These are phyloP conservation scores for Metschnikowia proteae DNA, from an alignment of 805 yeast species.

Conservation along the genomic window DNA sequence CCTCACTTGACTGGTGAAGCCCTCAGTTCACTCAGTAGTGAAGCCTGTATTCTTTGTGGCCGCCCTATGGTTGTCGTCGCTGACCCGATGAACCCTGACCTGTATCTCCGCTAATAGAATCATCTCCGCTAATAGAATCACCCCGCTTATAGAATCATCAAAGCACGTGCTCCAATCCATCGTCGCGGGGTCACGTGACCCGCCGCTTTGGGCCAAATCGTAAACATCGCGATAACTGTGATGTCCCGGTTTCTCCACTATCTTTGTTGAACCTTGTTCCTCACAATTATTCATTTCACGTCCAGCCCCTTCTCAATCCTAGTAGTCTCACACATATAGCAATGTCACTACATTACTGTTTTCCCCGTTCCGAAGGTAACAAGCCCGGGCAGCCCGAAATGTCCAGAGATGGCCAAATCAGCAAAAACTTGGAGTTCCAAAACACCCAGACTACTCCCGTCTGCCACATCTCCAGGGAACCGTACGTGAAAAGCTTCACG, in stretches of 20 bases:
- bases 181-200: background rate
- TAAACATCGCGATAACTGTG: constrained; percentile 6
- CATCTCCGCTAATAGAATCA: too few relatives aligned
- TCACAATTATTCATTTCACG: background rate
- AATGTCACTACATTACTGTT: constrained; percentile 7
- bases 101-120: too few relatives aligned
- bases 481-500: constrained; percentile 13
- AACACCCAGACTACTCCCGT: constrained; percentile 1
- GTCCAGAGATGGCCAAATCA: constrained; percentile 7
- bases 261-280: background rate
- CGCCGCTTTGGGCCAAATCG: constrained; percentile 4
- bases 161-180: too few relatives aligned
- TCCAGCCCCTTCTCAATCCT: too few relatives aligned
- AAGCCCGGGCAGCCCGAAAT: background rate
- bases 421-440: constrained; percentile 6
- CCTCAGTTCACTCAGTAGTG: too few relatives aligned
- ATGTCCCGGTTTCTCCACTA: background rate
- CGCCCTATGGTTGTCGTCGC: too few relatives aligned
- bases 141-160: too few relatives aligned
- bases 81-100: too few relatives aligned
- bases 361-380: constrained; percentile 1
- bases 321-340: too few relatives aligned
- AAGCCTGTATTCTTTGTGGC: too few relatives aligned
- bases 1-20: too few relatives aligned
- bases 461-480: constrained; percentile 9